Conservation (phyloP, 129 eudicot genomes). For the Flaveria trinervia region DNA sequence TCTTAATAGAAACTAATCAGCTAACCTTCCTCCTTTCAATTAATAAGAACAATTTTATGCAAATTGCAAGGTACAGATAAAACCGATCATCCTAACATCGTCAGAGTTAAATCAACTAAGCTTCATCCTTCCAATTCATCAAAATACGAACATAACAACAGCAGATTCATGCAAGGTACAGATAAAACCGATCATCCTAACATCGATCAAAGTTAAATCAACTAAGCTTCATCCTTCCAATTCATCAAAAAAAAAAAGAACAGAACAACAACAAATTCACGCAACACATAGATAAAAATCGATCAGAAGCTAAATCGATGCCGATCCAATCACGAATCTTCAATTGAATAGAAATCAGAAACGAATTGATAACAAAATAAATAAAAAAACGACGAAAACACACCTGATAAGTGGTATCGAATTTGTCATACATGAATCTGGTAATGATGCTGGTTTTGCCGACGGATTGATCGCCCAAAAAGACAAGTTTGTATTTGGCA, state of each 20-base stretch:
- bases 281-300: slow-evolving; percentile 2
- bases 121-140: neutral
- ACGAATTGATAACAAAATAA: neutral
- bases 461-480: slow-evolving; percentile 90
- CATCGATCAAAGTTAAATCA: neutral
- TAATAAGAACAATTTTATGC: slow-evolving; percentile 3
- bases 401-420: slow-evolving; percentile 49
- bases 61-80: neutral
- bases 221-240: neutral
- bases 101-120: neutral
- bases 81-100: neutral
- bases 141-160: neutral
- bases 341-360: slow-evolving; percentile 28
- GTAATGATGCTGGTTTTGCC: slow-evolving; percentile 94
- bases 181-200: neutral
- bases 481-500: slow-evolving; percentile 83
- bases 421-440: slow-evolving; percentile 91
- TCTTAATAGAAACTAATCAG: neutral
- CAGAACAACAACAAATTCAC: slow-evolving; percentile 3
- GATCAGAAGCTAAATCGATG: slow-evolving; percentile 2
- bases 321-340: slow-evolving; percentile 15
- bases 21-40: neutral
- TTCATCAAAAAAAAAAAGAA: neutral
- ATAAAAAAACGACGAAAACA: neutral
- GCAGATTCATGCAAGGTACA: slow-evolving; percentile 3